These are phyloP conservation scores for Neocatenulostroma microsporum DNA, from an alignment of 2,329 filamentous ascomycete species.

Conservation along the genomic window DNA sequence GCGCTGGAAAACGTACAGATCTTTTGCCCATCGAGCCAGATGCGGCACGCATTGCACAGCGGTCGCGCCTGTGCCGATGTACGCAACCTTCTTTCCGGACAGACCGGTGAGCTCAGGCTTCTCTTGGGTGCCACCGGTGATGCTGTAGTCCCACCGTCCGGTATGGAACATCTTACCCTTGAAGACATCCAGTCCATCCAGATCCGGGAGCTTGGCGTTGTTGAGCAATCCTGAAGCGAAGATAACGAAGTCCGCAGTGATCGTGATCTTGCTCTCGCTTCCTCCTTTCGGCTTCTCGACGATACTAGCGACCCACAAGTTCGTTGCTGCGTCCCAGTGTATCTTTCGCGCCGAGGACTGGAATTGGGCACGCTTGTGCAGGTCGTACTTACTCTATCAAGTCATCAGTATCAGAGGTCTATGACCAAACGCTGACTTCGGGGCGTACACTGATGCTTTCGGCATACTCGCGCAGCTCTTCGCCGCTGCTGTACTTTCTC, in stretches of 20 bases:
- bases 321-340: slow-evolving; percentile 41
- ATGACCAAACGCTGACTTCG: background rate
- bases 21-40: slow-evolving; percentile 31
- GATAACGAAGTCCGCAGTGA: slow-evolving; percentile 35
- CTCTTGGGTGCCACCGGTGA: slow-evolving; percentile 32
- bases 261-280: slow-evolving; percentile 13
- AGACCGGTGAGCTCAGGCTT: slow-evolving; percentile 30
- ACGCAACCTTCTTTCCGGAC: slow-evolving; percentile 34
- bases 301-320: slow-evolving; percentile 29
- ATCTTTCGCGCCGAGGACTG: slow-evolving; percentile 37
- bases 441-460: too few relatives aligned
- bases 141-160: slow-evolving; percentile 37
- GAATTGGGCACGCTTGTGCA: slow-evolving; percentile 41
- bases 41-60: slow-evolving; percentile 36
- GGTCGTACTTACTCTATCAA: slow-evolving; percentile 39
- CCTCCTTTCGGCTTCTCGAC: slow-evolving; percentile 24
- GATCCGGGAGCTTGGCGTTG: slow-evolving; percentile 40
- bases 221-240: slow-evolving; percentile 33
- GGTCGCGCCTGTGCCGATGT: slow-evolving; percentile 41
- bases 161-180: slow-evolving; percentile 39
- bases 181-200: slow-evolving; percentile 33
- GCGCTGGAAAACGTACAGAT: slow-evolving; percentile 39
- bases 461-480: slow-evolving; percentile 42
- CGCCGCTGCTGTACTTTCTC: slow-evolving; percentile 40
- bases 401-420: too few relatives aligned